Conservation (phyloP, 768 basidiomycete genomes). For the Rhodotorula babjevae region DNA sequence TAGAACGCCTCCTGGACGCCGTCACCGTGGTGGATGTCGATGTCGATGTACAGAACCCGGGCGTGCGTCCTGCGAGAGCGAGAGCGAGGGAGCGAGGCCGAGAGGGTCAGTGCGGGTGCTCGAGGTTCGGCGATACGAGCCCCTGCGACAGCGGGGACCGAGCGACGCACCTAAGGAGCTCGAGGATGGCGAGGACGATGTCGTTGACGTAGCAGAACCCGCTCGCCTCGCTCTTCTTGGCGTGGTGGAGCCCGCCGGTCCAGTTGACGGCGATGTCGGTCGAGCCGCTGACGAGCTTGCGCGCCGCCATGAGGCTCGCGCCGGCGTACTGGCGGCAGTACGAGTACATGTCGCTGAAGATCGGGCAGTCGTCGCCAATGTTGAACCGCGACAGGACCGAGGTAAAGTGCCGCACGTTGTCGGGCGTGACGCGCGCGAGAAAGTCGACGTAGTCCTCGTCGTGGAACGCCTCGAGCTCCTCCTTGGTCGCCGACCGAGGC, state of each 20-base stretch:
- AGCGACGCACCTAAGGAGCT: conserved; percentile 66
- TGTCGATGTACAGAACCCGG: conserved; percentile 94
- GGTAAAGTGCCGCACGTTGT: conserved; percentile 64
- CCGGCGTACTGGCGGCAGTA: conserved; percentile 94
- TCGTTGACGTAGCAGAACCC: conserved; percentile 94
- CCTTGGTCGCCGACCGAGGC: conserved; percentile 79
- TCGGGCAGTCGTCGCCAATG: conserved; percentile 94
- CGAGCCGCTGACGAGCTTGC: conserved; percentile 73
- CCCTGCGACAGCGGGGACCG: too few relatives aligned
- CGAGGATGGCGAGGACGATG: conserved; percentile 73
- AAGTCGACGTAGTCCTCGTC: conserved; percentile 95
- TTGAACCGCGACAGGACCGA: conserved; percentile 80
- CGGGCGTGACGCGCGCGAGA: conserved; percentile 84
- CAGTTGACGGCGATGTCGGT: conserved; percentile 98
- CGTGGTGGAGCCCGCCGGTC: conserved; percentile 97
- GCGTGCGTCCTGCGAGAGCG: conserved; percentile 66
- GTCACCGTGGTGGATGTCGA: conserved; percentile 98
- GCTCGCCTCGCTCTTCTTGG: conserved; percentile 94
- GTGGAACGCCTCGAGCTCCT: conserved; percentile 84
- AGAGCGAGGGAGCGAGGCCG: too few relatives aligned
- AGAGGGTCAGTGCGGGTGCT: not conserved
- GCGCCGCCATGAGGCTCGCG: conserved; percentile 80
- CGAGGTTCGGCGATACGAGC: too few relatives aligned
- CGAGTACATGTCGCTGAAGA: conserved; percentile 89
- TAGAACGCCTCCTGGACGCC: conserved; percentile 96